Percentiles rank a stretch among this genome's conserved stretches.
Evolutionary conservation across 2,329 filamentous ascomycete species (phyloP).

Genomic region (Cryphonectria carpinicola): DNA sequence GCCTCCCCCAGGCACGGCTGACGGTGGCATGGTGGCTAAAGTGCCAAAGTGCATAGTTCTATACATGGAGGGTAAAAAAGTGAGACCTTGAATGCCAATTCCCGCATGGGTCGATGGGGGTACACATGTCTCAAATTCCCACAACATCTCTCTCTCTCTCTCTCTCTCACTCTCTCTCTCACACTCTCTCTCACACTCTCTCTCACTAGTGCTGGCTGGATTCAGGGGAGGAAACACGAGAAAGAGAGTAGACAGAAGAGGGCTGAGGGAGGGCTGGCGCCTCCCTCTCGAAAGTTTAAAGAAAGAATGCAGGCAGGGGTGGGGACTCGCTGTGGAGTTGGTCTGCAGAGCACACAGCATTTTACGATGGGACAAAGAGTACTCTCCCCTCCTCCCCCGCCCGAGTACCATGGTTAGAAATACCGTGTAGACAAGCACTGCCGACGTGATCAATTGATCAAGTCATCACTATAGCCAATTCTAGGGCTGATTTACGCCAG

Average conservation of each 20-base stretch:
- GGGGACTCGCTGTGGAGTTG: neutral
- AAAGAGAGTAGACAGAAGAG: neutral
- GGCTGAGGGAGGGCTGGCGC: neutral
- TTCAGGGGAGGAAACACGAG: neutral
- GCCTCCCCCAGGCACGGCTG: neutral
- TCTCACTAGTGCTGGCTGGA: neutral
- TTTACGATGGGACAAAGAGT: neutral
- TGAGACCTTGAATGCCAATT: slow-evolving; percentile 8
- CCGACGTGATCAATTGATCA: neutral
- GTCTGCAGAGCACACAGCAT: slow-evolving; percentile 1
- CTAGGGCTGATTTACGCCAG: neutral
- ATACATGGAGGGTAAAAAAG: neutral
- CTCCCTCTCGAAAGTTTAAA: neutral
- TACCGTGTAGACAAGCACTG: neutral
- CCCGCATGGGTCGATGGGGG: slow-evolving; percentile 5
- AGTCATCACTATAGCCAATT: neutral
- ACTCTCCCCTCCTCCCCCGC: neutral
- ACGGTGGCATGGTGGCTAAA: neutral
- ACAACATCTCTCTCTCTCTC: neutral
- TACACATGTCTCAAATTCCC: neutral
- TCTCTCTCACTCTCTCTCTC: neutral
- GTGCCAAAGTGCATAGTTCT: neutral
- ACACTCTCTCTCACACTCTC: neutral
- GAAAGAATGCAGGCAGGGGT: neutral
- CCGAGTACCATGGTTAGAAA: neutral